Conservation (phyloP, 805 yeast species). For the Suhomyces sp. region DNA sequence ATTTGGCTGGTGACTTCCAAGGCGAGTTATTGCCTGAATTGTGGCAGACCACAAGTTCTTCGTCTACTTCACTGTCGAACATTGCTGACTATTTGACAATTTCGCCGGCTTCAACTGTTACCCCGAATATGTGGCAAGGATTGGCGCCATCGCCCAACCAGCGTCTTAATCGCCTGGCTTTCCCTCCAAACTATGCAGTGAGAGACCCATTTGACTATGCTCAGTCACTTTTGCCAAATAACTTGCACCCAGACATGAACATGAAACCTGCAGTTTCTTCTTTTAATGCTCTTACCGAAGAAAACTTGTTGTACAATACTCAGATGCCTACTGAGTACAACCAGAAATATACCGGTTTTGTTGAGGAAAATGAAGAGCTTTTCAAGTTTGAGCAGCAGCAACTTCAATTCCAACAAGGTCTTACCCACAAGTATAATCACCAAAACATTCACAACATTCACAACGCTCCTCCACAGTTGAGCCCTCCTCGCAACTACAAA, state of each 20-base stretch:
- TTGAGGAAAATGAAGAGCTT: slow-evolving; percentile 15
- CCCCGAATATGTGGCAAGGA: background rate
- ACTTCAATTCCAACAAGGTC: slow-evolving; percentile 11
- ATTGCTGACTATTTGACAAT: background rate
- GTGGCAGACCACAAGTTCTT: slow-evolving; percentile 24
- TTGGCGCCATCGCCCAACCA: background rate
- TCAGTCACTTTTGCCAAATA: slow-evolving; percentile 21
- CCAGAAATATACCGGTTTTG: slow-evolving; percentile 1
- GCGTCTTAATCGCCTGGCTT: slow-evolving; percentile 8
- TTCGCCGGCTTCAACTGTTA: slow-evolving; percentile 11
- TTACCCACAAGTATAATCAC: slow-evolving; percentile 1
- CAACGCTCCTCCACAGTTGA: slow-evolving; percentile 5
- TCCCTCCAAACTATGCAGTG: background rate
- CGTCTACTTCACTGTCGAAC: slow-evolving; percentile 6
- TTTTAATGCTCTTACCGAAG: slow-evolving; percentile 32
- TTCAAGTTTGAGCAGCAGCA: slow-evolving; percentile 19
- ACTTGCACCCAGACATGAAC: slow-evolving; percentile 10
- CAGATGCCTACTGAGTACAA: background rate
- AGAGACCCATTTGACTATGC: slow-evolving; percentile 5
- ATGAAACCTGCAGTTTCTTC: background rate
- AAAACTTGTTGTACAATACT: slow-evolving; percentile 23
- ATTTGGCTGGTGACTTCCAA: slow-evolving; percentile 11
- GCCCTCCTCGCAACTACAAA: slow-evolving; percentile 11
- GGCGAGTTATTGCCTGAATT: slow-evolving; percentile 33
- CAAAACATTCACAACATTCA: background rate